Percentiles rank a stretch among this genome's conserved stretches.
Evolutionary conservation across 176 grass and related monocot genomes (phyloP).

Genomic region (Hyparrhenia diplandra): DNA sequence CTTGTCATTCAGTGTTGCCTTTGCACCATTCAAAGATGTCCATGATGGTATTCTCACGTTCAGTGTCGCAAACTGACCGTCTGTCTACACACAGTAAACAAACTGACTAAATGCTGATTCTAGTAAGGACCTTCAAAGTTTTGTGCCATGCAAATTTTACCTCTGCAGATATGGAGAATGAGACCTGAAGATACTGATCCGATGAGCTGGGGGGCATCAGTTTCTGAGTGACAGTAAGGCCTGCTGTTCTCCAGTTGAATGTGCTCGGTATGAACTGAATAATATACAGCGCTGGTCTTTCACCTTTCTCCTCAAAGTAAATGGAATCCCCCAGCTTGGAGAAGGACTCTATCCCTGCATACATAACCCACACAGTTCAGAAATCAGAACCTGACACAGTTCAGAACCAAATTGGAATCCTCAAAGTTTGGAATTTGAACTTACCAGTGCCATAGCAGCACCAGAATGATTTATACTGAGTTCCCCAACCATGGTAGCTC

Average conservation of each 20-base stretch:
- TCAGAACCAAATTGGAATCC: not conserved
- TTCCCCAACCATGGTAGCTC: constrained; percentile 86
- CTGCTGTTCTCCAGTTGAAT: constrained; percentile 67
- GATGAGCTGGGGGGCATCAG: constrained; percentile 48
- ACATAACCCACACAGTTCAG: not conserved
- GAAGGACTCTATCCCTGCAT: constrained; percentile 81
- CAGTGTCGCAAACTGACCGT: constrained; percentile 45
- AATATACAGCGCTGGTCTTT: constrained; percentile 47
- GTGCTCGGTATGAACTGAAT: constrained; percentile 84
- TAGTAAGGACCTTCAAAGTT: not conserved
- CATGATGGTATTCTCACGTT: constrained; percentile 80
- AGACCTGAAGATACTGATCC: constrained; percentile 57
- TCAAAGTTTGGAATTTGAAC: not conserved
- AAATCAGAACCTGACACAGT: not conserved
- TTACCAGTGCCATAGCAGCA: constrained; percentile 96
- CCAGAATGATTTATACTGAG: constrained; percentile 73
- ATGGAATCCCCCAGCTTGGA: constrained; percentile 92
- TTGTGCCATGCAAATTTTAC: constrained; percentile 14
- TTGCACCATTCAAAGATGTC: constrained; percentile 53
- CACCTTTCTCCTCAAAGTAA: constrained; percentile 80
- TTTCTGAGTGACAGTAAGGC: constrained; percentile 51
- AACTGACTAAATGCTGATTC: not conserved
- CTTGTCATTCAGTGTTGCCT: constrained; percentile 59
- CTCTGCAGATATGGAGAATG: constrained; percentile 54
- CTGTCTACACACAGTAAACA: constrained; percentile 33